Percentiles rank a stretch among this genome's conserved stretches.
Conservation (phyloP, 2,329 filamentous ascomycete genomes). For the Aspergillus proliferans region DNA sequence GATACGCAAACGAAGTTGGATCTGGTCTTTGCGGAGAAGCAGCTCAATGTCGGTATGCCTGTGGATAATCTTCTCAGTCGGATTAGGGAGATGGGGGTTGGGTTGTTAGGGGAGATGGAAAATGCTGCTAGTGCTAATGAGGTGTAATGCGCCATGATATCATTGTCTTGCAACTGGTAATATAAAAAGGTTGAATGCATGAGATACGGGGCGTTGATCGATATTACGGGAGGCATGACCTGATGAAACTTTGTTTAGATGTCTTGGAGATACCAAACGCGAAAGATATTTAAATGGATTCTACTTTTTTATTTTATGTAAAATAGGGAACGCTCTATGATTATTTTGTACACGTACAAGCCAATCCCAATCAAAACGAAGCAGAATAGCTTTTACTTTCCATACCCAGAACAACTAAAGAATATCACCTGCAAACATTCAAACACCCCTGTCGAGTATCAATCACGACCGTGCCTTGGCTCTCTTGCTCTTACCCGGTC, state of each 20-base stretch:
- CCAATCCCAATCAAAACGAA: no score
- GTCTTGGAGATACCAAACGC: no score
- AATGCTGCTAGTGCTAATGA: background rate
- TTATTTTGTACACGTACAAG: no score
- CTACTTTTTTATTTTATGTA: no score
- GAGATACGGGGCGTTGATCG: no score
- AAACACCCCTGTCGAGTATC: conserved; percentile 4
- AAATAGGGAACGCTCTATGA: no score
- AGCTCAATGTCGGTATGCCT: conserved; percentile 25
- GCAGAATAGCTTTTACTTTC: background rate
- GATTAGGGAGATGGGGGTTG: conserved; percentile 23
- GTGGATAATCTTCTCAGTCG: conserved; percentile 29
- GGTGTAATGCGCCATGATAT: background rate
- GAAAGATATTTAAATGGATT: no score
- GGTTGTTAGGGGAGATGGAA: background rate
- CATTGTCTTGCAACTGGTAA: no score
- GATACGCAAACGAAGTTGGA: conserved; percentile 31
- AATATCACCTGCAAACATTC: background rate
- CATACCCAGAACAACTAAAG: background rate
- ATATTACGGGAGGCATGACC: no score
- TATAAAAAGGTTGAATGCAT: no score
- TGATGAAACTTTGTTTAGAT: no score
- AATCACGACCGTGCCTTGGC: conserved; percentile 25
- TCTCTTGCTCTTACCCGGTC: conserved; percentile 48
- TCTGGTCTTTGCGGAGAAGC: conserved; percentile 31